Base-by-base conservation (phyloP, 768 basidiomycete species). In the Lepiota brunneoincarnata region DNA sequence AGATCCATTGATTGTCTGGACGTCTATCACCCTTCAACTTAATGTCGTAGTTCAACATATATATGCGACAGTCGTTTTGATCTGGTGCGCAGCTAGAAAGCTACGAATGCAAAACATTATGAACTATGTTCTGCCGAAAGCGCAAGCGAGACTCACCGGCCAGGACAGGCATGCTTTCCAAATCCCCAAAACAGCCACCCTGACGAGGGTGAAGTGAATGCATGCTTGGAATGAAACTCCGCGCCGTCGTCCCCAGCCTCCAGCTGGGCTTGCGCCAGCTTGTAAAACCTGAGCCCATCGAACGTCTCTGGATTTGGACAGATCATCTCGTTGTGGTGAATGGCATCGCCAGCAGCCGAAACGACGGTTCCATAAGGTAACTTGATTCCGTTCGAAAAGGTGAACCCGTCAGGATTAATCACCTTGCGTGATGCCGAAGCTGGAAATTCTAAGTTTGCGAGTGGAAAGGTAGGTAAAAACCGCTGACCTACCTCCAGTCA, bases 371-470 rank as follows among this genome's bases (percentile, higher is more conserved):
- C 58, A 36, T 49, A 46, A 12, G 56, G 45, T 12, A 57, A 11
- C 7, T 28, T 39, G 1, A 69, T 72, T 4, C 76, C 77, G 59
- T 80, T 70, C 3, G 75, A 75, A 50, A 81, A 72, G 1, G 67
- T 74, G 60, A 72, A 72, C 28, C 75, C 73, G 42, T 69, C 62
- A 28, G 51, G 10, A 65, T 46, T 47, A 28, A 70, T 43, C 1
- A 67, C 70, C 47, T 67, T 64, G 4, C 77, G 69, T 12, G 52
- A 42, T 54, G 75, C 55, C 69, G 68, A 31, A 67, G 69, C 12
- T 72, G 18, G 18, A 34, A 41, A 24, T 54, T 28, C 43, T 20
- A 20, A 6, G 26, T 28, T 23, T 7, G n/a, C 15, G 24, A 23
- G 61, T 42, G 10, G 15, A 37, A 23, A n/a, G n/a, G n/a, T 31